phyloP scores from a whole-genome alignment of 2,329 filamentous ascomycete species.

The Teratosphaeria viscida region DNA sequence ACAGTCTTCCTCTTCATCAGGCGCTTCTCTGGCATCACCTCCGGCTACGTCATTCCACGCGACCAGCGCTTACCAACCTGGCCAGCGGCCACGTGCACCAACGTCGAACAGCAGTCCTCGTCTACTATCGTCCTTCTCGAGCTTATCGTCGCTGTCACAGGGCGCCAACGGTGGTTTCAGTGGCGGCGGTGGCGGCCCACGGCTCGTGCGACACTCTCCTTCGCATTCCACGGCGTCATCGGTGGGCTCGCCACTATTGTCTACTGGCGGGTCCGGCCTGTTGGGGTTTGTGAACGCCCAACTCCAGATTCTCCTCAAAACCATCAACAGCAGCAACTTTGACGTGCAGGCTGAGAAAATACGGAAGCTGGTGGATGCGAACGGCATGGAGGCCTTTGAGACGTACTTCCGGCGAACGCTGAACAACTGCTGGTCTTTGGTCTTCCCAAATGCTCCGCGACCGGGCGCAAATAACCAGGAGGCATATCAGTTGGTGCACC shows the following conservation, averaged over 20 bases:
- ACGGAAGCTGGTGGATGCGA: conserved; percentile 88
- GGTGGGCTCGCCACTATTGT: conserved; percentile 41
- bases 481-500: conserved; percentile 71
- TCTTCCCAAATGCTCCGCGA: conserved; percentile 72
- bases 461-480: conserved; percentile 52
- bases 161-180: conserved; percentile 41
- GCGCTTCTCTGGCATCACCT: conserved; percentile 45
- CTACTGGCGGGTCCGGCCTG: conserved; percentile 44
- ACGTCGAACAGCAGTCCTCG: conserved; percentile 44
- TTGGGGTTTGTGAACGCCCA: conserved; percentile 93
- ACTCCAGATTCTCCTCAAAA: conserved; percentile 86
- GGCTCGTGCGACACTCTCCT: conserved; percentile 50
- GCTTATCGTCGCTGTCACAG: conserved; percentile 38
- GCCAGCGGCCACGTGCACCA: conserved; percentile 45
- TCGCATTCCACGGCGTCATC: conserved; percentile 43
- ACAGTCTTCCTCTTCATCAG: conserved; percentile 45
- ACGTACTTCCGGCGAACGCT: conserved; percentile 93
- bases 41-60: conserved; percentile 45
- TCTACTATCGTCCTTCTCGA: conserved; percentile 45
- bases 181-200: conserved; percentile 44
- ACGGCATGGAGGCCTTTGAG: conserved; percentile 98
- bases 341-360: conserved; percentile 85
- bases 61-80: conserved; percentile 43
- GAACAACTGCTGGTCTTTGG: conserved; percentile 78
- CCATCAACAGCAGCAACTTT: conserved; percentile 96